A percentile compares a stretch with the other conserved stretches of the same genome.
phyloP scores from a whole-genome alignment of 768 basidiomycete genomes.

The Dentipellis sp. region DNA sequence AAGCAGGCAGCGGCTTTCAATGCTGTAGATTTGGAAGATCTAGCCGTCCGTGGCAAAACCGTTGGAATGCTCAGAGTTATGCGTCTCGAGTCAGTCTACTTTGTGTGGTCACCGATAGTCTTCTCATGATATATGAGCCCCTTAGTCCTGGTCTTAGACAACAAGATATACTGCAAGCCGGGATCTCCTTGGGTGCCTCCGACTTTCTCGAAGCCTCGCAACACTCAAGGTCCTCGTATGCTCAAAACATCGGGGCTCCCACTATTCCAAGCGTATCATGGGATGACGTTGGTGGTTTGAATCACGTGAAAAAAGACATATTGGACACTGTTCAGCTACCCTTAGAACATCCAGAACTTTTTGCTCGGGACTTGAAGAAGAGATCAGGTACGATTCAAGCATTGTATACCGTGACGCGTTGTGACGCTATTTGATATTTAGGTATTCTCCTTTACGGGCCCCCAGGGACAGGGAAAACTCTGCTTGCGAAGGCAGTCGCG shows the following conservation, averaged over 20 bases:
- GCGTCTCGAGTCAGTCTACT: not conserved
- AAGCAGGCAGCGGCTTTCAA: conserved; percentile 87
- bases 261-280: conserved; percentile 92
- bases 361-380: conserved; percentile 88
- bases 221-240: conserved; percentile 68
- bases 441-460: conserved; percentile 91
- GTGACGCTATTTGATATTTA: conserved; percentile 18
- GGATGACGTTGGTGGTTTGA: conserved; percentile 96
- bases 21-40: conserved; percentile 67
- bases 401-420: not conserved
- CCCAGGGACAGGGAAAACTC: conserved; percentile 92
- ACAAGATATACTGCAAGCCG: conserved; percentile 25
- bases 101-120: not conserved
- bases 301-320: conserved; percentile 82
- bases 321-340: conserved; percentile 94
- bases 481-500: conserved; percentile 93
- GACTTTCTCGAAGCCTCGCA: conserved; percentile 72
- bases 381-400: conserved; percentile 62
- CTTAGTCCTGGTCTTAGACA: not conserved
- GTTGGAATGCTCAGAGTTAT: conserved; percentile 43
- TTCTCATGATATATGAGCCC: no score
- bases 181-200: conserved; percentile 36
- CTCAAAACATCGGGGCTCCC: conserved; percentile 93
- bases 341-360: conserved; percentile 82
- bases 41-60: conserved; percentile 51